Evolutionary conservation across 2,329 filamentous ascomycete species (phyloP).

Genomic region (Thyridium curvatum): DNA sequence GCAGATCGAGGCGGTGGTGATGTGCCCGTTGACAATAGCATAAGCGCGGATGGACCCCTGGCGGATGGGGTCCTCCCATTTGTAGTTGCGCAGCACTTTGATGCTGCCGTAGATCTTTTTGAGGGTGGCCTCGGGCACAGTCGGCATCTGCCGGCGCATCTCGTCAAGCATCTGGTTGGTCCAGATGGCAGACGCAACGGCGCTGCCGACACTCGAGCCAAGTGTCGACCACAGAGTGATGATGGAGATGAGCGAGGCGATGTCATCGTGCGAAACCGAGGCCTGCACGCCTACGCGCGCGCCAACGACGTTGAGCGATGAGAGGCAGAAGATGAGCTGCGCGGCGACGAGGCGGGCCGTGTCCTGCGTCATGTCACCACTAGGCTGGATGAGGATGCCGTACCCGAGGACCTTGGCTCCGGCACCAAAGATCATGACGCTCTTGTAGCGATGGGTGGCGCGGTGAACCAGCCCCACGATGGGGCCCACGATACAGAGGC

Average conservation of each 20-base stretch:
- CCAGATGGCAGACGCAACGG: conserved; percentile 29
- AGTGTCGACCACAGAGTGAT: conserved; percentile 31
- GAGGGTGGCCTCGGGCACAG: conserved; percentile 11
- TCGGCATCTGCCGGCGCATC: no score
- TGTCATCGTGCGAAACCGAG: conserved; percentile 34
- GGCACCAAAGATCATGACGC: conserved; percentile 29
- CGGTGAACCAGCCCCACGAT: conserved; percentile 27
- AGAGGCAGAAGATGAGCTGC: conserved; percentile 28
- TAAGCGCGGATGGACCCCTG: conserved; percentile 31
- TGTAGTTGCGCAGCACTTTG: conserved; percentile 23
- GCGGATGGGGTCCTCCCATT: conserved; percentile 23
- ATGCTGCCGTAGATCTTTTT: conserved; percentile 26
- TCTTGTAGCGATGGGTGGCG: conserved; percentile 32
- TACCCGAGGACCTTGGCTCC: conserved; percentile 27
- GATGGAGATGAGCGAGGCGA: conserved; percentile 29
- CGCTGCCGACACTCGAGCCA: conserved; percentile 29
- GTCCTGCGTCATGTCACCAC: conserved; percentile 21
- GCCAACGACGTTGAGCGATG: conserved; percentile 30
- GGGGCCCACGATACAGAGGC: conserved; percentile 27
- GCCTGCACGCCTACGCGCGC: conserved; percentile 31
- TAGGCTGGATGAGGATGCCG: conserved; percentile 21
- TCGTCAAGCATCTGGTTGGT: conserved; percentile 24
- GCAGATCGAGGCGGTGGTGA: conserved; percentile 21
- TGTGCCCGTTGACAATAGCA: conserved; percentile 24
- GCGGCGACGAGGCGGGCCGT: conserved; percentile 25